phyloP scores from a whole-genome alignment of 768 basidiomycete species.

The Gyrodon lividus region DNA sequence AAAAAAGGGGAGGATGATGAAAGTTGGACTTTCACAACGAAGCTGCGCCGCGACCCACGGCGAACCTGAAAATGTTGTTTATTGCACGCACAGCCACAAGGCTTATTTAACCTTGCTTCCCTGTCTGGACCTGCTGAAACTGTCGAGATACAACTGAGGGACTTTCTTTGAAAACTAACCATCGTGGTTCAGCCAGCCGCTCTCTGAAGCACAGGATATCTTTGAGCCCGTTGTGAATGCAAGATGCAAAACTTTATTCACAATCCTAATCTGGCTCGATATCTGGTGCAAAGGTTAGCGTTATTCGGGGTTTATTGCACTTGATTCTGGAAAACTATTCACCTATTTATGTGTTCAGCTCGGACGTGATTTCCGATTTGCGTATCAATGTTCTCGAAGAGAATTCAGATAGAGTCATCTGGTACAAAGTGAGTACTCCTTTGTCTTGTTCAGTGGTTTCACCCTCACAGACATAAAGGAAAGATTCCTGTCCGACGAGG shows the following conservation, averaged over 20 bases:
- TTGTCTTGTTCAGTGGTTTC: background rate
- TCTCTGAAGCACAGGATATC: background rate
- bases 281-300: constrained; percentile 32
- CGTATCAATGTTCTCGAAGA: constrained; percentile 63
- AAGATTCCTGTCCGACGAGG: constrained; percentile 67
- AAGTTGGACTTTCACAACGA: background rate
- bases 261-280: constrained; percentile 31
- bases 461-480: constrained; percentile 47
- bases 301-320: background rate
- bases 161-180: constrained; percentile 11
- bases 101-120: background rate
- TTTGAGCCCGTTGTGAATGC: background rate
- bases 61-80: too few relatives aligned
- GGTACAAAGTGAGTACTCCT: constrained; percentile 62
- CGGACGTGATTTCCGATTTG: constrained; percentile 72
- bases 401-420: constrained; percentile 54
- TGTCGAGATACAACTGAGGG: background rate
- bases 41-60: too few relatives aligned
- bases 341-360: constrained; percentile 40
- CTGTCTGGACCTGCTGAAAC: background rate
- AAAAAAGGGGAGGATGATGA: background rate
- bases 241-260: constrained; percentile 20
- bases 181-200: background rate
- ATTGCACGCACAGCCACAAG: constrained; percentile 18
- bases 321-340: background rate